These are phyloP conservation scores for Yamadazyma jaroonii DNA, from an alignment of 1,139 yeast species.

Conservation along the genomic window DNA sequence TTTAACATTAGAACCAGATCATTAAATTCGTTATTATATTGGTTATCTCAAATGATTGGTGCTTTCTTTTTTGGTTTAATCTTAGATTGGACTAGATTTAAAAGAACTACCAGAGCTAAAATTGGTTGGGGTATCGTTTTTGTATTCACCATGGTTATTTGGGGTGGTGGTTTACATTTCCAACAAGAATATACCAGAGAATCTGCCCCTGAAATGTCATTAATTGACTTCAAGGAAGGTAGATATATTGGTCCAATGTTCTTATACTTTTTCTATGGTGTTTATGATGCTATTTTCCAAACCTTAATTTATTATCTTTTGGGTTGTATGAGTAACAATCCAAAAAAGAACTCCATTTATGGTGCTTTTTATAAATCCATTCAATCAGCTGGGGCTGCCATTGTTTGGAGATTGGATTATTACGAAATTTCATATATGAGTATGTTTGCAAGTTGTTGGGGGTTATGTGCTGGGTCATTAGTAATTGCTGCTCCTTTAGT, in stretches of 20 bases:
- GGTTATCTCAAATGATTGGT: conserved; percentile 61
- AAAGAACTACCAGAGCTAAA: conserved; percentile 46
- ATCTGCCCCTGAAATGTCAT: conserved; percentile 22
- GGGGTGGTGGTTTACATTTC: conserved; percentile 64
- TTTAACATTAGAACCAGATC: conserved; percentile 61
- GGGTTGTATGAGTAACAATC: conserved; percentile 59
- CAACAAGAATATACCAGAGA: conserved; percentile 46
- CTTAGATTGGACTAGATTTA: conserved; percentile 42
- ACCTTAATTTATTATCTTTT: conserved; percentile 54
- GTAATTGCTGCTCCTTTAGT: conserved; percentile 38
- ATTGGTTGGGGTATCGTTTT: conserved; percentile 46
- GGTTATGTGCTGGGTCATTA: conserved; percentile 46
- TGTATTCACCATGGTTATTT: conserved; percentile 45
- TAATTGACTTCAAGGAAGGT: conserved; percentile 45
- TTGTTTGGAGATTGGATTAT: conserved; percentile 56
- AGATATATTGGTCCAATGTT: conserved; percentile 58
- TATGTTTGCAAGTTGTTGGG: conserved; percentile 59
- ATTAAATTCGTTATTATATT: conserved; percentile 57
- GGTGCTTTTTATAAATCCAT: conserved; percentile 65
- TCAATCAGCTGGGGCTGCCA: conserved; percentile 64
- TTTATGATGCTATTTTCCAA: conserved; percentile 58
- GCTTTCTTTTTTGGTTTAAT: conserved; percentile 48
- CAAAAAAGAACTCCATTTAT: conserved; percentile 55
- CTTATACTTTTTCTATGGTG: conserved; percentile 59
- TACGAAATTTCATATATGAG: conserved; percentile 36